A percentile compares a stretch with the other conserved stretches of the same genome.
Evolutionary conservation across 2,329 filamentous ascomycete genomes (phyloP).

Genomic region (Alternaria metachromatica): DNA sequence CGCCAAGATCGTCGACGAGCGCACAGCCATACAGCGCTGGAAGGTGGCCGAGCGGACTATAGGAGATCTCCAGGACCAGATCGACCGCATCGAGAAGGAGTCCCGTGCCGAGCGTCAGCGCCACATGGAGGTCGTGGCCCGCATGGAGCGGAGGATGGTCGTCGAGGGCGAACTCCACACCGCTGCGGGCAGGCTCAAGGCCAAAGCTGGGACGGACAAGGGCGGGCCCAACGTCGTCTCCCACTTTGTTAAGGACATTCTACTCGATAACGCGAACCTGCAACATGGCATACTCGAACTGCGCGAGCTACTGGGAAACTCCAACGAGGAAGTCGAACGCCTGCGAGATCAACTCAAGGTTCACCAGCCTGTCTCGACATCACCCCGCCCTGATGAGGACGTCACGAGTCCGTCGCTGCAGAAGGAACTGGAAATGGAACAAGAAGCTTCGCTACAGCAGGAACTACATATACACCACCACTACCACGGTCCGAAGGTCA

Average conservation of each 20-base stretch:
- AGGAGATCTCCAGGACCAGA: conserved; percentile 79
- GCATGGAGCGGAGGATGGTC: conserved; percentile 82
- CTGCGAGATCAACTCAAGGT: conserved; percentile 80
- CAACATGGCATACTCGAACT: conserved; percentile 92
- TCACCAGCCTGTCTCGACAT: conserved; percentile 70
- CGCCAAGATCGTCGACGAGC: conserved; percentile 74
- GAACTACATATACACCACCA: conserved; percentile 95
- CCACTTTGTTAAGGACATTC: conserved; percentile 92
- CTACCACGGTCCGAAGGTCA: conserved; percentile 68
- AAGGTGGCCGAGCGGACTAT: conserved; percentile 83
- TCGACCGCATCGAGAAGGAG: conserved; percentile 88
- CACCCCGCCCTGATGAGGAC: conserved; percentile 26
- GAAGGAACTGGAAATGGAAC: conserved; percentile 68
- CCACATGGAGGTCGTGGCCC: conserved; percentile 78
- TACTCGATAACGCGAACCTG: conserved; percentile 93
- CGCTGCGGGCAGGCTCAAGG: conserved; percentile 79
- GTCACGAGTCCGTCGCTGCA: conserved; percentile 61
- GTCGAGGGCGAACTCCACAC: conserved; percentile 83
- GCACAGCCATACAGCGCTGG: conserved; percentile 81
- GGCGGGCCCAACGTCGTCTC: conserved; percentile 77
- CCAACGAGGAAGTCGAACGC: conserved; percentile 91
- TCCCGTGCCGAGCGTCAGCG: conserved; percentile 79
- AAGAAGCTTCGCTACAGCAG: conserved; percentile 38
- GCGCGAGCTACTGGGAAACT: conserved; percentile 85
- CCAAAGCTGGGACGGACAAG: conserved; percentile 67